A percentile compares a stretch with the other conserved stretches of the same genome.
phyloP scores from a whole-genome alignment of 2,329 filamentous ascomycete genomes.

The Cytospora schulzeri region DNA sequence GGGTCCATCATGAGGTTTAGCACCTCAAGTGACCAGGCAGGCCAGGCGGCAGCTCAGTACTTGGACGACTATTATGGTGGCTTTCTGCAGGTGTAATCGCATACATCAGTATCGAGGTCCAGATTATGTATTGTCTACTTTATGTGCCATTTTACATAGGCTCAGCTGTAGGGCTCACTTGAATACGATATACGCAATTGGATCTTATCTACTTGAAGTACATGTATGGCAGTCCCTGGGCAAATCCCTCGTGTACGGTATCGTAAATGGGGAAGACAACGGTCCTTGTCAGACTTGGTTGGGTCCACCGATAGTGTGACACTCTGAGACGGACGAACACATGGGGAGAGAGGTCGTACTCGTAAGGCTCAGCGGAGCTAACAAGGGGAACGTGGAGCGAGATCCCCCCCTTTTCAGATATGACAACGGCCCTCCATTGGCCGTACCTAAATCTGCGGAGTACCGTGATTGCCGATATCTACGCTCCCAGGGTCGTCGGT shows the following conservation, averaged over 20 bases:
- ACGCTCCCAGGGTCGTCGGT: neutral
- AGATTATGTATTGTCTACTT: neutral
- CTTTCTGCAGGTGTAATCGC: conserved; percentile 52
- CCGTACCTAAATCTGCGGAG: neutral
- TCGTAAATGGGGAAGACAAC: conserved; percentile 15
- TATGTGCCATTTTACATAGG: neutral
- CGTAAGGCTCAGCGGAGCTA: neutral
- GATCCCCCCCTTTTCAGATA: neutral
- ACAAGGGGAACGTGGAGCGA: neutral
- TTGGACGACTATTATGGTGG: conserved; percentile 56
- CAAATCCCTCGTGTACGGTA: neutral
- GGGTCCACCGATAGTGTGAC: neutral
- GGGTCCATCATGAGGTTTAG: conserved; percentile 61
- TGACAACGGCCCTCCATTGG: neutral
- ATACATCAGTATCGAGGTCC: conserved; percentile 19
- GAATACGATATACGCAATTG: neutral
- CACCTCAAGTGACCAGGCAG: conserved; percentile 36
- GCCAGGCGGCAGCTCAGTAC: conserved; percentile 51
- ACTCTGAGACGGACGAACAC: neutral
- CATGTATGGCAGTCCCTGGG: neutral
- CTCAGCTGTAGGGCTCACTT: neutral
- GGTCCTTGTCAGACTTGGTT: neutral
- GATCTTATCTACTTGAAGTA: neutral
- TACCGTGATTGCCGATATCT: neutral
- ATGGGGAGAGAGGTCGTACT: neutral